Base-by-base conservation (phyloP, 495 filamentous ascomycete genomes). In the Halenospora varia region DNA sequence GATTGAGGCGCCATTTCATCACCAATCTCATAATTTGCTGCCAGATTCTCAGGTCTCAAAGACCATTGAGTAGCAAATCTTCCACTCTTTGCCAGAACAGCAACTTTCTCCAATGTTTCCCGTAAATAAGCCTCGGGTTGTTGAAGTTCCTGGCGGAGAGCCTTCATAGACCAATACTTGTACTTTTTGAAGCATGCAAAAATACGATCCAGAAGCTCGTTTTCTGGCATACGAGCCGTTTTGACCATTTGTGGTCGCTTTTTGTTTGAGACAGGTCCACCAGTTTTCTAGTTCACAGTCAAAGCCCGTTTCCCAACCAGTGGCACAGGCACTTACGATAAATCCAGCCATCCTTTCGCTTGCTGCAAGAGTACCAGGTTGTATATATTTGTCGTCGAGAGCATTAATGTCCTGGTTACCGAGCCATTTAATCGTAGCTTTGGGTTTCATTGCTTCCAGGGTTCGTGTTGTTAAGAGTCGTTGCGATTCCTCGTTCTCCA, bases 121-220 rank as follows among this genome's bases (percentile, higher is more conserved):
- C 91, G 91, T 48, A 98, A 83, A 69, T 91, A 98, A 3, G 87
- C 86, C 68, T 98, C 94, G 0, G 94, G 94, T 74, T 98, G 94
- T 50, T 82, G 75, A 26, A 92, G 78, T 59, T 75, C 71, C 19
- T 78, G 74, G 58, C 88, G 88, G 61, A 98, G 81, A 0, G 82
- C 81, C 64, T 88, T 92, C 75, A 97, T 87, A 17, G 88, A 81
- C 93, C 93, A 97, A 71, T 92, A 97, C 52, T 82, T 82, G 76
- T 87, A 96, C 51, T 84, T 71, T 26, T 84, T 80, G 82, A 97
- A 98, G 66, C 84, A 88, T 15, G 75, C 69, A 75, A 90, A 91
- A 56, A 98, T 84, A 42, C 75, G 75, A 69, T 97, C 90, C 72
- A 96, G 71, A 39, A 98, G 84, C 68, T 92, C 86, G 75, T 89